Conservation (phyloP, 1,284 basidiomycete species). For the Phylloboletellus chloephorus region DNA sequence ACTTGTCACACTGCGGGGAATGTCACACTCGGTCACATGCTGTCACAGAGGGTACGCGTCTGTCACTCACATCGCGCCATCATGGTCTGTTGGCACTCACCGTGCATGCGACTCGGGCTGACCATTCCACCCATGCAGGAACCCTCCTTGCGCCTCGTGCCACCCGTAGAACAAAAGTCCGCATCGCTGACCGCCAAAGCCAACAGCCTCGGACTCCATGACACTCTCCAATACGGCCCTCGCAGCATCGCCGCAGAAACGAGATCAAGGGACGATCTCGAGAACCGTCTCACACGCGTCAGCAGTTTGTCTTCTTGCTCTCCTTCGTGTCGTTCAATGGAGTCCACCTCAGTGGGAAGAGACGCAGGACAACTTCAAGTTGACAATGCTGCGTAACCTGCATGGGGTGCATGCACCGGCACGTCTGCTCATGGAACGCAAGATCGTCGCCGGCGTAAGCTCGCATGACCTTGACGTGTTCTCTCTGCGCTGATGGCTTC, state of each 20-base stretch:
- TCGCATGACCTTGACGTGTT: conserved; percentile 1
- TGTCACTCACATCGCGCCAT: conserved; percentile 25
- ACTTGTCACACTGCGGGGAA: conserved; percentile 16
- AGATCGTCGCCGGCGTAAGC: conserved; percentile 69
- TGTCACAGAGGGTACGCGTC: conserved; percentile 29
- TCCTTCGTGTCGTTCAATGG: conserved; percentile 2
- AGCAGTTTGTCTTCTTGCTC: conserved; percentile 17
- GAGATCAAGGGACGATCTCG: conserved; percentile 50
- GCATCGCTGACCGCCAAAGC: conserved; percentile 65
- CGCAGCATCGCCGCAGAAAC: conserved; percentile 70
- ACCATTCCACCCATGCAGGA: conserved; percentile 40
- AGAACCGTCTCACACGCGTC: conserved; percentile 66
- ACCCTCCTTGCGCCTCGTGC: conserved; percentile 63
- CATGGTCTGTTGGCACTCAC: conserved; percentile 35
- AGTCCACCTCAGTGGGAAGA: conserved; percentile 72
- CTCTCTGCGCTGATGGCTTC: not conserved
- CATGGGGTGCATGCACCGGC: conserved; percentile 88
- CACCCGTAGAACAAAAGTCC: conserved; percentile 48
- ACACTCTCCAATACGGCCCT: conserved; percentile 71
- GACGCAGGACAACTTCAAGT: conserved; percentile 83
- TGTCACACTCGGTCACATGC: conserved; percentile 26
- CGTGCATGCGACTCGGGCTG: not conserved
- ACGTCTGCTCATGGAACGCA: conserved; percentile 89
- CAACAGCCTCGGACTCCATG: conserved; percentile 72
- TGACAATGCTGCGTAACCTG: conserved; percentile 80